Evolutionary conservation across 352 stramenopile species (phyloP).

Genomic region (Phytophthora gonapodyides): DNA sequence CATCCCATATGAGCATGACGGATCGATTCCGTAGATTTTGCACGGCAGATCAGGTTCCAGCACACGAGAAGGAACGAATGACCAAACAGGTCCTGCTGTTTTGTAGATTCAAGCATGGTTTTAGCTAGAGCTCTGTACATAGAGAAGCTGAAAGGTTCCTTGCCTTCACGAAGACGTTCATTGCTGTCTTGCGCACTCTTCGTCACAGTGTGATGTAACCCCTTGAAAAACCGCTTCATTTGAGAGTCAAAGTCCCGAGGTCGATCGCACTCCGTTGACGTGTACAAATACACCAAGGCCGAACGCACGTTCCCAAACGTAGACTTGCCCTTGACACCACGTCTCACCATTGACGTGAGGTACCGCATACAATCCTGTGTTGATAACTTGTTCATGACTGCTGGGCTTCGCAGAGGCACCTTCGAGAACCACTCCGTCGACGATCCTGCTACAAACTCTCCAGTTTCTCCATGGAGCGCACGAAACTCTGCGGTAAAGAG

Average conservation of each 20-base stretch:
- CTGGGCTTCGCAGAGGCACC: not conserved
- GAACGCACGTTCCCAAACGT: no score
- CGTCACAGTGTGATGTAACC: not conserved
- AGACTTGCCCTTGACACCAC: no score
- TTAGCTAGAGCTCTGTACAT: slow-evolving; percentile 1
- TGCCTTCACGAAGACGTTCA: not conserved
- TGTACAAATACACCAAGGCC: no score
- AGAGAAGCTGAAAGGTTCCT: not conserved
- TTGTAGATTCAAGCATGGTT: not conserved
- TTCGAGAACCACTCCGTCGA: not conserved
- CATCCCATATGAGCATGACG: no score
- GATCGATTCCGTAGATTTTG: no score
- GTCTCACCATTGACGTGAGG: no score
- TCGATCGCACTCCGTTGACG: no score
- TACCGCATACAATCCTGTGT: not conserved
- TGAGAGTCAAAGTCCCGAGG: no score
- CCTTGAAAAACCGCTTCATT: no score
- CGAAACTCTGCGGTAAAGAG: not conserved
- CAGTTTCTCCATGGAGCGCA: not conserved
- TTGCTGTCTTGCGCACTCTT: not conserved
- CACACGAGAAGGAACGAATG: not conserved
- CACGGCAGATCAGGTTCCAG: no score
- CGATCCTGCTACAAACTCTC: not conserved
- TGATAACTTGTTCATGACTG: not conserved
- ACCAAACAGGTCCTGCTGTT: not conserved